A percentile compares a stretch with the other conserved stretches of the same genome.
Evolutionary conservation across 73 alveolate species (phyloP).

Genomic region (Paramecium octaurelia): DNA sequence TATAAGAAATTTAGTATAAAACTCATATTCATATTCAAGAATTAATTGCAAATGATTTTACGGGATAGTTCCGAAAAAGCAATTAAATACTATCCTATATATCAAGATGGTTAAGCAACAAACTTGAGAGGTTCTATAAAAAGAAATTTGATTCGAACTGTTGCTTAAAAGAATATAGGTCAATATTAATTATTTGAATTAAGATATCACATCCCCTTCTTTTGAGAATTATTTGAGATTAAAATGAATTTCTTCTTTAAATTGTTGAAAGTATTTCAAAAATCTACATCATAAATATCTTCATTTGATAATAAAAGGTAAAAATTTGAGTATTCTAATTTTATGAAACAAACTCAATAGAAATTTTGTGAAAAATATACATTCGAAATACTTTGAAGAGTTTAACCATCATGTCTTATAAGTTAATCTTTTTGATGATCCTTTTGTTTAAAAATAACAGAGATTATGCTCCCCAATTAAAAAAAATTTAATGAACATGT

Average conservation of each 20-base stretch:
- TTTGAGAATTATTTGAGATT: background rate
- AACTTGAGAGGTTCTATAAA: background rate
- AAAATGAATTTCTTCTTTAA: background rate
- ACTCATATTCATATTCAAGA: background rate
- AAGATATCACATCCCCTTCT: background rate
- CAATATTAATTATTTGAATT: background rate
- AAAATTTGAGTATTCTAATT: background rate
- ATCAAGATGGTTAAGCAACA: background rate
- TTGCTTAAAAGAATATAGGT: background rate
- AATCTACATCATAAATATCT: background rate
- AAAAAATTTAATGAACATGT: background rate
- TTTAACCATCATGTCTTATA: background rate
- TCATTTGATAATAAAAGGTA: background rate
- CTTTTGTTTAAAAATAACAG: background rate
- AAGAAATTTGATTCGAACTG: background rate
- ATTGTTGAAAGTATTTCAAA: background rate
- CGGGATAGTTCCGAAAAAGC: background rate
- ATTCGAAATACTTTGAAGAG: background rate
- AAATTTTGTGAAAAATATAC: background rate
- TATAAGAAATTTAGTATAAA: background rate
- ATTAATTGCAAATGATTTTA: background rate
- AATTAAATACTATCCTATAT: background rate
- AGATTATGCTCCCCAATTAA: background rate
- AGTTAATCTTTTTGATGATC: background rate
- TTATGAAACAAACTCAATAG: background rate